Evolutionary conservation across 352 stramenopile species (phyloP).

Genomic region (Globisporangium rhizosaccharum): DNA sequence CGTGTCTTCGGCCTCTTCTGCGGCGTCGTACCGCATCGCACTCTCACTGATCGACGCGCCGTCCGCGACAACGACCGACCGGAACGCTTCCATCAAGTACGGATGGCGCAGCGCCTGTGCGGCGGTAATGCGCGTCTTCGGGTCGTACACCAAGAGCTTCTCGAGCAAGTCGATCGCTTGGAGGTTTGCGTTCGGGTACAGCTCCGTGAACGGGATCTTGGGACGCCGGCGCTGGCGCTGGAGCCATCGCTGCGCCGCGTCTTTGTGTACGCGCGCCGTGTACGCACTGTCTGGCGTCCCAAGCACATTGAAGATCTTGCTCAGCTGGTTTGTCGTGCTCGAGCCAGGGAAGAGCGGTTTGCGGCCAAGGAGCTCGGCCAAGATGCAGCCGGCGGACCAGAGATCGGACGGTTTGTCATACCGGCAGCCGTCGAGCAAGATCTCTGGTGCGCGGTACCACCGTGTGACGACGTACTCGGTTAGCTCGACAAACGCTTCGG

Average conservation of each 20-base stretch:
- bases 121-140: slow-evolving; percentile 71
- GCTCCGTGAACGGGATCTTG: slow-evolving; percentile 59
- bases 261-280: slow-evolving; percentile 61
- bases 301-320: slow-evolving; percentile 94
- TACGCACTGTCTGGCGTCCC: slow-evolving; percentile 78
- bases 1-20: slow-evolving; percentile 52
- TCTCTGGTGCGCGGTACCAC: slow-evolving; percentile 87
- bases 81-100: slow-evolving; percentile 83
- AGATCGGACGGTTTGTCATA: slow-evolving; percentile 77
- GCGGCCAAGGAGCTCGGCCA: slow-evolving; percentile 93
- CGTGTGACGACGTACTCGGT: slow-evolving; percentile 91
- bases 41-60: slow-evolving; percentile 12
- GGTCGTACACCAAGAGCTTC: slow-evolving; percentile 68
- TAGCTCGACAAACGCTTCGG: slow-evolving; percentile 48
- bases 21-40: slow-evolving; percentile 29
- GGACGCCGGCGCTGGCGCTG: slow-evolving; percentile 49
- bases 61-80: slow-evolving; percentile 23
- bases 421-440: slow-evolving; percentile 80
- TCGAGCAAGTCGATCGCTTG: slow-evolving; percentile 66
- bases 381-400: slow-evolving; percentile 93
- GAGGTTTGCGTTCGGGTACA: slow-evolving; percentile 72
- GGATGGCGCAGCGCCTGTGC: slow-evolving; percentile 94
- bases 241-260: slow-evolving; percentile 64
- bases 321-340: slow-evolving; percentile 95
- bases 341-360: slow-evolving; percentile 95